Evolutionary conservation across 305 asterid species (phyloP).

Genomic region (Ilex paraguariensis): DNA sequence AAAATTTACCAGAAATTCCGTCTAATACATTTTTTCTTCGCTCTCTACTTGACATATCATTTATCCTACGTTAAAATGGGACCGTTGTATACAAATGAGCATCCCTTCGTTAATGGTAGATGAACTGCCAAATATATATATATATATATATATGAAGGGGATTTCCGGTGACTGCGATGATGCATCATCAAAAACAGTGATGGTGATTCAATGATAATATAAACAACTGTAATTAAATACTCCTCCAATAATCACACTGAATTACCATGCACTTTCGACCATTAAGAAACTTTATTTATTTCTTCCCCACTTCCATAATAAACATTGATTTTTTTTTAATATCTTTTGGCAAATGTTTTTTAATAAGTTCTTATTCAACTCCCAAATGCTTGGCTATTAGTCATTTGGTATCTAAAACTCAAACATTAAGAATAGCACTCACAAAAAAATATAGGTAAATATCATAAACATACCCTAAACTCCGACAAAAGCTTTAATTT

Average conservation of each 20-base stretch:
- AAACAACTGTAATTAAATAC: slow-evolving; percentile 28
- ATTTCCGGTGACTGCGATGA: too few relatives aligned
- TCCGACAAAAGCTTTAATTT: background rate
- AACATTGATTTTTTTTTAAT: too few relatives aligned
- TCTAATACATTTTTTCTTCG: too few relatives aligned
- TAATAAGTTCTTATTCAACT: slow-evolving; percentile 8
- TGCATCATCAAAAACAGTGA: too few relatives aligned
- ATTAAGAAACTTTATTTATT: slow-evolving; percentile 30
- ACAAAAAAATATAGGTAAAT: background rate
- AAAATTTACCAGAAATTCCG: too few relatives aligned
- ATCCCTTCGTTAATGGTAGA: too few relatives aligned
- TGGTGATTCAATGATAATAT: slow-evolving; percentile 23
- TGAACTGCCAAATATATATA: too few relatives aligned
- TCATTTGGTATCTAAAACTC: slow-evolving; percentile 27
- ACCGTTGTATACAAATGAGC: too few relatives aligned
- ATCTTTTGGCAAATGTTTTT: background rate
- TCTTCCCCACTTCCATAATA: background rate
- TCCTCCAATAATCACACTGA: slow-evolving; percentile 29
- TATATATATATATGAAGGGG: too few relatives aligned
- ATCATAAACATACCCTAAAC: background rate
- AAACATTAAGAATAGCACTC: slow-evolving; percentile 5
- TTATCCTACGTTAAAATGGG: too few relatives aligned
- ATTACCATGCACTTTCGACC: slow-evolving; percentile 29
- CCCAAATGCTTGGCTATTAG: slow-evolving; percentile 28
- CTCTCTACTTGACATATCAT: too few relatives aligned